Percentiles rank a stretch among this genome's conserved stretches.
These are phyloP conservation scores for Phlyctochytrium arcticum DNA, from an alignment of 192 early-diverging fungal genomes.

Conservation along the genomic window DNA sequence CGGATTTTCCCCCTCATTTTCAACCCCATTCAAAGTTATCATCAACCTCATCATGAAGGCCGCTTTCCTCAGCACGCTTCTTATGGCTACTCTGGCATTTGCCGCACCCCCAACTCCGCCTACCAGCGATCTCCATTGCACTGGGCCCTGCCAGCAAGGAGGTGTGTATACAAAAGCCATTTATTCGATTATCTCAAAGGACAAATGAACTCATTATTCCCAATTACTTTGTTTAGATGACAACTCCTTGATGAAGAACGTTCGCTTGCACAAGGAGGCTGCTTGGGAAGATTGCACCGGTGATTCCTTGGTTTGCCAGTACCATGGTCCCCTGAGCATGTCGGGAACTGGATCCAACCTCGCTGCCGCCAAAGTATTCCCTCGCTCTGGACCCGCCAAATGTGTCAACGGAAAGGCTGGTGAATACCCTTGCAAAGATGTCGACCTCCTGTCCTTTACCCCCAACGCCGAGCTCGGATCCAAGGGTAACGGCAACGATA, in stretches of 20 bases:
- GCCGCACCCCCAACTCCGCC: not conserved
- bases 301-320: not conserved
- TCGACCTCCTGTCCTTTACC: constrained; percentile 3
- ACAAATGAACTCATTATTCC: not conserved
- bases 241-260: not conserved
- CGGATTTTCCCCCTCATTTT: no score
- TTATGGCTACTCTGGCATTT: not conserved
- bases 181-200: not conserved
- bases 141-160: not conserved
- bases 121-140: not conserved
- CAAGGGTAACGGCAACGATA: not conserved
- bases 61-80: not conserved
- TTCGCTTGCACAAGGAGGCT: not conserved
- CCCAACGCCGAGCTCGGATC: not conserved
- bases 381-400: not conserved
- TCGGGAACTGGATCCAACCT: no score
- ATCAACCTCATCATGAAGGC: not conserved
- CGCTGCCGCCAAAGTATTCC: not conserved
- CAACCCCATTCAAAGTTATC: no score
- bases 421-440: not conserved
- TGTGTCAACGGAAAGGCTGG: not conserved
- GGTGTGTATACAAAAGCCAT: not conserved
- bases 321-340: not conserved
- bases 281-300: constrained; percentile 1
- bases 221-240: not conserved